Conservation (phyloP, 352 stramenopile genomes). For the Phytopythium aichiense region DNA sequence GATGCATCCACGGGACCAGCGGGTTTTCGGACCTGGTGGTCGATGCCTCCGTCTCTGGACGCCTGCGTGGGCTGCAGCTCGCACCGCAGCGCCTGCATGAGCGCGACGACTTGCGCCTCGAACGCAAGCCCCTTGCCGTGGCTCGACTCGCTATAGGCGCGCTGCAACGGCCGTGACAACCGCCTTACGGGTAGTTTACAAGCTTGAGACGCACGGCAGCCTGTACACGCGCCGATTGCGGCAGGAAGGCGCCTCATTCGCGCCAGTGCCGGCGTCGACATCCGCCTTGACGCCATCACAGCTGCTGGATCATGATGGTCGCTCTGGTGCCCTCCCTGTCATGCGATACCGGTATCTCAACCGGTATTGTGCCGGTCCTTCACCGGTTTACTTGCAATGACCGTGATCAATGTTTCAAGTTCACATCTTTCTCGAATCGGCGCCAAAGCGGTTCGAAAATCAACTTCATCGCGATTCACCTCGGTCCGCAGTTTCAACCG, state of each 20-base stretch:
- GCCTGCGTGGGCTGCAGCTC: constrained; percentile 49
- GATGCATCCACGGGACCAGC: not conserved
- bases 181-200: no score
- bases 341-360: not conserved
- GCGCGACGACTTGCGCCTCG: constrained; percentile 50
- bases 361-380: not conserved
- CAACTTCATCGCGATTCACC: not conserved
- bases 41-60: constrained; percentile 70
- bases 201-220: not conserved
- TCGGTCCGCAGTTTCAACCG: not conserved
- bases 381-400: no score
- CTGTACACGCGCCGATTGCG: no score
- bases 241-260: not conserved
- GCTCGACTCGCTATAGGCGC: constrained; percentile 7
- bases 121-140: constrained; percentile 56
- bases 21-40: constrained; percentile 30
- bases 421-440: not conserved
- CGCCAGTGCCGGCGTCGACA: not conserved
- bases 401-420: not conserved
- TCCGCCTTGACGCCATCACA: no score
- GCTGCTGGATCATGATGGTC: no score
- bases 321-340: no score
- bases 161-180: not conserved
- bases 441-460: not conserved
- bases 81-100: constrained; percentile 53